Evolutionary conservation across 305 asterid genomes (phyloP), one percentile per base, ranked within the genome.

Genomic region (Fraxinus sp.): DNA sequence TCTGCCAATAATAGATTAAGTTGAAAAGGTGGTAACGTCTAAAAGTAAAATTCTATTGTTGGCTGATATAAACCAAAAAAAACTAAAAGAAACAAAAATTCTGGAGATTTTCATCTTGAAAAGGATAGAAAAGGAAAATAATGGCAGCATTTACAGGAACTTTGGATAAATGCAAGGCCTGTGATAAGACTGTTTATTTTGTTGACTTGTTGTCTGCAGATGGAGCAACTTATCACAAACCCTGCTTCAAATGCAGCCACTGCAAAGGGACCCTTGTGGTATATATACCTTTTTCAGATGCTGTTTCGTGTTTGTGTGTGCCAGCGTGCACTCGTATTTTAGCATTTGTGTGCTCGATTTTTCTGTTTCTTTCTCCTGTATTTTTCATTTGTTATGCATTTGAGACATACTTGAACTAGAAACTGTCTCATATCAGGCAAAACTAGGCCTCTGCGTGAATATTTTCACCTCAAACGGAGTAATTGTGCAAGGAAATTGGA

Each of bases 181-280:
- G 99, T 83, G 98, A 96, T 84, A 96, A 94, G 88, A 96, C 98
- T 26, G 98, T 96, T 24, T 96, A 96, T 84, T 94, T 96, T 81
- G 94, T 93, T 10, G 99, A 96, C 87, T 57, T 57, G 68, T 57
- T 57, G 30, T 57, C 68, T 7, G 68, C 68, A 57, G 68, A 57
- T 57, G 68, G 68, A 57, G 68, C 30, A 57, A 57, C 68, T 2
- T 57, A 18, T 78, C 99, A 96, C 81, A 96, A 92, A 80, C 84
- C 92, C 0, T 96, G 99, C 93, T 96, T 96, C 92, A 96, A 93
- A 93, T 96, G 99, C 90, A 90, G 89, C 89, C 97, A 96, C 10
- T 96, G 99, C 95, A 96, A 94, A 90, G 99, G 99, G 24, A 96
- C 99, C 82, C 99, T 96, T 59, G 97, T 92, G 91, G 99, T 95